Conservation (phyloP, 148 eudicot species). For the Suaeda aralocaspica region DNA sequence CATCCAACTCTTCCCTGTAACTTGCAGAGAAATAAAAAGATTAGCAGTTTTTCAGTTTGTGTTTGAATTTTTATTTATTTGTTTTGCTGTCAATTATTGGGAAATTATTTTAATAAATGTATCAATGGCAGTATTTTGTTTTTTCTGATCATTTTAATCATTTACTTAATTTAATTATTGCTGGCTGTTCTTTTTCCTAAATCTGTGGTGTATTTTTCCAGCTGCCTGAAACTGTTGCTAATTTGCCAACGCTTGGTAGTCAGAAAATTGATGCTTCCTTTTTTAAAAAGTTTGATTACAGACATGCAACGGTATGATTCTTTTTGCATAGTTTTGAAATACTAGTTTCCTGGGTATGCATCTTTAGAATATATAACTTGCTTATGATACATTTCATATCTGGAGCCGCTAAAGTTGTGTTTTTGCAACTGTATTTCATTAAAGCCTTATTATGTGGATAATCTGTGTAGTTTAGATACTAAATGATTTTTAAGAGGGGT, state of each 20-base stretch:
- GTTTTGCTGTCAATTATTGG: neutral
- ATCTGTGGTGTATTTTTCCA: slow-evolving; percentile 24
- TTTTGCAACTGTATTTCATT: neutral
- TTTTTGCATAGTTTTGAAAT: neutral
- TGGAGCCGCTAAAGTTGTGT: neutral
- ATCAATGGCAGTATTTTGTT: neutral
- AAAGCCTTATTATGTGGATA: neutral
- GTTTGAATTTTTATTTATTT: neutral
- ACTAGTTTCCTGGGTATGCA: neutral
- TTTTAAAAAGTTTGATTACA: slow-evolving; percentile 84
- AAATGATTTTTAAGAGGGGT: neutral
- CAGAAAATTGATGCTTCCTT: slow-evolving; percentile 60
- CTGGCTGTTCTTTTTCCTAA: neutral
- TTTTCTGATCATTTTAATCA: neutral
- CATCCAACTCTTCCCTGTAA: neutral
- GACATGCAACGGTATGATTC: slow-evolving; percentile 60
- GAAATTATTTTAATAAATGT: neutral
- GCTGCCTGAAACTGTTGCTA: slow-evolving; percentile 73
- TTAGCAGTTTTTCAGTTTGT: neutral
- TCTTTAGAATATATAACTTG: neutral
- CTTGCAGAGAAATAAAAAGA: neutral
- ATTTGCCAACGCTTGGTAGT: slow-evolving; percentile 54
- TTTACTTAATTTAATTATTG: neutral
- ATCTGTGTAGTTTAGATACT: too few relatives aligned
- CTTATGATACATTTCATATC: neutral